Percentiles rank a stretch among this genome's conserved stretches.
These are phyloP conservation scores for Aspergillus novofumigatus DNA, from an alignment of 2,329 filamentous ascomycete genomes.

Conservation along the genomic window DNA sequence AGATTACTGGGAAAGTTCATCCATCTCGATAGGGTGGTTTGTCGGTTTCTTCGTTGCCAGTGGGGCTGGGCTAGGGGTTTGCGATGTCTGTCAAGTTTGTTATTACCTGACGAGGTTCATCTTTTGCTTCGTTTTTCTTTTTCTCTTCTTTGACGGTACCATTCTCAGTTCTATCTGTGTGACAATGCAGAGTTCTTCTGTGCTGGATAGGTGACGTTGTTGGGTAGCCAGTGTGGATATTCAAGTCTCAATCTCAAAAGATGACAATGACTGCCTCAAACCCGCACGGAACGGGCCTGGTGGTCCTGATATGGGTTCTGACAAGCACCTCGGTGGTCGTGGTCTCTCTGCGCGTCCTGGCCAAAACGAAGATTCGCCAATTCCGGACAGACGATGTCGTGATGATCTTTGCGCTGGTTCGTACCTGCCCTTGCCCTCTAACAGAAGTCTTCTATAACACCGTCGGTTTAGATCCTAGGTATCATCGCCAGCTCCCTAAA, in stretches of 20 bases:
- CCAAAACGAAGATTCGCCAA: conserved; percentile 8
- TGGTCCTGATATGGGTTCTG: background rate
- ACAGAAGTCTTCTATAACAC: too few species aligned
- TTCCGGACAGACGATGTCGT: conserved; percentile 8
- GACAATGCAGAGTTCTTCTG: background rate
- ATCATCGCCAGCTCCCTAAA: background rate
- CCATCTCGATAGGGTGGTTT: too few species aligned
- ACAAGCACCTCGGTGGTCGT: background rate
- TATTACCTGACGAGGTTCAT: too few species aligned
- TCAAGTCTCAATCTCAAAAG: background rate
- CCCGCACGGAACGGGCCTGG: background rate
- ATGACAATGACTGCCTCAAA: background rate
- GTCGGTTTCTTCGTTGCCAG: too few species aligned
- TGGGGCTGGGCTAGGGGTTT: background rate
- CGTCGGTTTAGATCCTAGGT: background rate
- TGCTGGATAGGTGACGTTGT: background rate
- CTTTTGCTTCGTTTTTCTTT: too few species aligned
- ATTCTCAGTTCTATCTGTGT: background rate
- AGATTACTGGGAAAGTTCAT: too few species aligned
- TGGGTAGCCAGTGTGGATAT: background rate
- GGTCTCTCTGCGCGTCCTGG: conserved; percentile 2
- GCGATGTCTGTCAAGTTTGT: too few species aligned
- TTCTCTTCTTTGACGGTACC: background rate
- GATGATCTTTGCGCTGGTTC: conserved; percentile 8
- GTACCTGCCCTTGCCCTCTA: too few species aligned